These are phyloP conservation scores for Cenchrus purpureus DNA, from an alignment of 176 grass and related monocot genomes.

Conservation along the genomic window DNA sequence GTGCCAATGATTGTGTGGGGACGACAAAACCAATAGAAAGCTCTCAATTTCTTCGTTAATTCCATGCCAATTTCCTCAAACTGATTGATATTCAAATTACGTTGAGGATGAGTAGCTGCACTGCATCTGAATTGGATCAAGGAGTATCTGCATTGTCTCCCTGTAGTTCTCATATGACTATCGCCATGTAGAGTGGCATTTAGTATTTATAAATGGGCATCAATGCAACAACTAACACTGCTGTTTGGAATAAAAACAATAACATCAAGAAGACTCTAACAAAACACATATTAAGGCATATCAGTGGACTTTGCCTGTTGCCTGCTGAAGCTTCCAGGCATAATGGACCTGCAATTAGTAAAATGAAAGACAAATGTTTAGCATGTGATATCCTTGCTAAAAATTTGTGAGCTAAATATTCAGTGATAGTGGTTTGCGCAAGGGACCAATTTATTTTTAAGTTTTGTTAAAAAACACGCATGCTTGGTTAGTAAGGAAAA, in stretches of 20 bases:
- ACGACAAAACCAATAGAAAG: slow-evolving; percentile 73
- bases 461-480: background rate
- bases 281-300: background rate
- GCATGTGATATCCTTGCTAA: background rate
- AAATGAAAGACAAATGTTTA: background rate
- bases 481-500: background rate
- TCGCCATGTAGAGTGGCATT: background rate
- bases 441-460: background rate
- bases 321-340: slow-evolving; percentile 14
- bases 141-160: slow-evolving; percentile 15
- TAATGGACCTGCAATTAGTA: slow-evolving; percentile 16
- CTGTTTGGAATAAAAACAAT: slow-evolving; percentile 19
- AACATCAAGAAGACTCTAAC: background rate
- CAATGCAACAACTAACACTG: background rate
- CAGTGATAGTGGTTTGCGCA: background rate
- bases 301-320: slow-evolving; percentile 19
- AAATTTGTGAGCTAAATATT: background rate
- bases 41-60: slow-evolving; percentile 33
- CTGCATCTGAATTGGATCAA: slow-evolving; percentile 8
- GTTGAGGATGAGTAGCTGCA: slow-evolving; percentile 6
- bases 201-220: slow-evolving; percentile 5
- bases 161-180: slow-evolving; percentile 14
- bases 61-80: background rate
- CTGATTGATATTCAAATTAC: background rate
- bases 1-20: slow-evolving; percentile 86